phyloP scores from a whole-genome alignment of 805 yeast genomes.

The Ogataea populi-albae region DNA sequence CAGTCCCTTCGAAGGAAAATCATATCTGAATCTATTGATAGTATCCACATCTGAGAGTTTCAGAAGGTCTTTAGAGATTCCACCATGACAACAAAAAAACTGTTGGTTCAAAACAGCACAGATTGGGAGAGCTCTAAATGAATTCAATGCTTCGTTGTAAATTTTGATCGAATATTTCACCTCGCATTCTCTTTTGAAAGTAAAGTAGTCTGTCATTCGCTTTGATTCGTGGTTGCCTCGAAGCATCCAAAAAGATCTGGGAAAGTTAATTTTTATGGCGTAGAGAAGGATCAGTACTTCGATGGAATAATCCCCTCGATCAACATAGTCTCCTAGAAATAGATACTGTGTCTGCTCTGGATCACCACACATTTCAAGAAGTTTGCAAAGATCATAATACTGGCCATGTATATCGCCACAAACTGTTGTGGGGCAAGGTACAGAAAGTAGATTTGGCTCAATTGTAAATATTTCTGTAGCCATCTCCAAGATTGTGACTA shows the following conservation, averaged over 20 bases:
- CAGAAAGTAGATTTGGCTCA: slow-evolving; percentile 77
- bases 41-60: slow-evolving; percentile 64
- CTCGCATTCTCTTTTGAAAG: slow-evolving; percentile 85
- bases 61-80: slow-evolving; percentile 80
- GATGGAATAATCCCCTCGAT: slow-evolving; percentile 88
- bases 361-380: slow-evolving; percentile 90
- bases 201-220: slow-evolving; percentile 90
- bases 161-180: slow-evolving; percentile 70
- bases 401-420: slow-evolving; percentile 99
- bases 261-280: slow-evolving; percentile 74
- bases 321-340: slow-evolving; percentile 93
- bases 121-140: slow-evolving; percentile 84
- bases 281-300: slow-evolving; percentile 78
- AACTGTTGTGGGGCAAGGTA: slow-evolving; percentile 90
- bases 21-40: slow-evolving; percentile 70
- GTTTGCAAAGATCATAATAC: slow-evolving; percentile 81
- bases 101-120: slow-evolving; percentile 92
- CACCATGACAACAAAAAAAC: slow-evolving; percentile 95
- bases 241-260: slow-evolving; percentile 70
- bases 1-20: slow-evolving; percentile 88
- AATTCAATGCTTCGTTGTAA: slow-evolving; percentile 68
- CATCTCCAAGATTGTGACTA: slow-evolving; percentile 55
- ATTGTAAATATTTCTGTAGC: slow-evolving; percentile 60
- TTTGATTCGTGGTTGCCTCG: slow-evolving; percentile 95
- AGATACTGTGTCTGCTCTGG: slow-evolving; percentile 73